These are phyloP conservation scores for Penicillium odoratum DNA, from an alignment of 495 filamentous ascomycete species.

Conservation along the genomic window DNA sequence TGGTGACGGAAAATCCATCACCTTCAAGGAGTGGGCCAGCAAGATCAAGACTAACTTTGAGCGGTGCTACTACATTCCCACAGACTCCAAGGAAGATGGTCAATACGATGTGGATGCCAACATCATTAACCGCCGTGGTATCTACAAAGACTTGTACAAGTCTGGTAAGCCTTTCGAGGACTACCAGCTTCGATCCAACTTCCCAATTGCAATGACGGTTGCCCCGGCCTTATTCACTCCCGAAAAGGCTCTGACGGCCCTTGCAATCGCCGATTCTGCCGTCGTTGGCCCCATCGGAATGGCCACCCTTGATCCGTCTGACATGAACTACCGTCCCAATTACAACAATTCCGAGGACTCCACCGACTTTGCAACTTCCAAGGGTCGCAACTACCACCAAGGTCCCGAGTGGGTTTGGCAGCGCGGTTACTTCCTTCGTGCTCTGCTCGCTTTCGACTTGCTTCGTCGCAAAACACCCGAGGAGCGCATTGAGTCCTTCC, in stretches of 20 bases:
- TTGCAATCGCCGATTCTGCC: constrained; percentile 73
- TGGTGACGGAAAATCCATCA: constrained; percentile 56
- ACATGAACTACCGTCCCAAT: constrained; percentile 88
- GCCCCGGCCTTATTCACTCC: constrained; percentile 85
- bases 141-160: constrained; percentile 95
- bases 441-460: constrained; percentile 87
- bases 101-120: constrained; percentile 77
- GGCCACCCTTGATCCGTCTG: constrained; percentile 89
- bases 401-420: constrained; percentile 99
- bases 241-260: constrained; percentile 70
- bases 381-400: constrained; percentile 97
- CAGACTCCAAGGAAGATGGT: constrained; percentile 62
- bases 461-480: constrained; percentile 61
- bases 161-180: constrained; percentile 95
- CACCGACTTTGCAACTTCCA: constrained; percentile 81
- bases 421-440: constrained; percentile 89
- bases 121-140: constrained; percentile 83
- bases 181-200: constrained; percentile 94
- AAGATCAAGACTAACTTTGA: constrained; percentile 87
- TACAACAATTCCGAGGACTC: constrained; percentile 96
- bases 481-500: constrained; percentile 79
- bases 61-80: constrained; percentile 81
- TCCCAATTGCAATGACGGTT: constrained; percentile 92
- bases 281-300: constrained; percentile 89
- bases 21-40: constrained; percentile 77